Percentiles rank a stretch among this genome's conserved stretches.
Evolutionary conservation across 345 rosid genomes (phyloP).

Genomic region (Sonneratia caseolaris): DNA sequence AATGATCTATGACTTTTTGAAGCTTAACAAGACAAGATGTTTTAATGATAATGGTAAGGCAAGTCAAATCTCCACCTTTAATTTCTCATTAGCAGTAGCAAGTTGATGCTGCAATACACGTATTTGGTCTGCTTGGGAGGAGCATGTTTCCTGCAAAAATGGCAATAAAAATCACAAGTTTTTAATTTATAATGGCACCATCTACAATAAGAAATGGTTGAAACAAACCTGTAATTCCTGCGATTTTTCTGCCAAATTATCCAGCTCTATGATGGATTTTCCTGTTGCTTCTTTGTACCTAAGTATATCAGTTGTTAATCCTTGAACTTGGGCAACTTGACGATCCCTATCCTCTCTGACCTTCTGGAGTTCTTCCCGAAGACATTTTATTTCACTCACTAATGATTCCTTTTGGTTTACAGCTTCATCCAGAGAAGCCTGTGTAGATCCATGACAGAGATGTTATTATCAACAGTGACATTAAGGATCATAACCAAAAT

Average conservation of each 20-base stretch:
- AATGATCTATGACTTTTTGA: background rate
- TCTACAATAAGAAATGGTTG: background rate
- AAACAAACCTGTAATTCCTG: conserved; percentile 70
- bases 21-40: background rate
- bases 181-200: background rate
- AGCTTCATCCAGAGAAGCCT: conserved; percentile 79
- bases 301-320: conserved; percentile 41
- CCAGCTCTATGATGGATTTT: conserved; percentile 58
- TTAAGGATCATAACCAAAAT: background rate
- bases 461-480: background rate
- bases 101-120: conserved; percentile 48
- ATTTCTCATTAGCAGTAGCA: conserved; percentile 62
- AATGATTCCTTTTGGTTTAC: conserved; percentile 52
- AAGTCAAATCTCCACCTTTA: conserved; percentile 39
- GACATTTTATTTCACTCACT: conserved; percentile 50
- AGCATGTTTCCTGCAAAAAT: conserved; percentile 61
- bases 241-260: conserved; percentile 41
- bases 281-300: conserved; percentile 65
- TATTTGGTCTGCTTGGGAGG: conserved; percentile 67
- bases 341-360: conserved; percentile 86
- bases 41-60: background rate
- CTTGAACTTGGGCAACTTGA: conserved; percentile 46
- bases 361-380: conserved; percentile 71
- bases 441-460: conserved; percentile 2
- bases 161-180: background rate